Percentiles rank a stretch among this genome's conserved stretches.
phyloP scores from a whole-genome alignment of 768 basidiomycete genomes.

The Russula dissimulans region DNA sequence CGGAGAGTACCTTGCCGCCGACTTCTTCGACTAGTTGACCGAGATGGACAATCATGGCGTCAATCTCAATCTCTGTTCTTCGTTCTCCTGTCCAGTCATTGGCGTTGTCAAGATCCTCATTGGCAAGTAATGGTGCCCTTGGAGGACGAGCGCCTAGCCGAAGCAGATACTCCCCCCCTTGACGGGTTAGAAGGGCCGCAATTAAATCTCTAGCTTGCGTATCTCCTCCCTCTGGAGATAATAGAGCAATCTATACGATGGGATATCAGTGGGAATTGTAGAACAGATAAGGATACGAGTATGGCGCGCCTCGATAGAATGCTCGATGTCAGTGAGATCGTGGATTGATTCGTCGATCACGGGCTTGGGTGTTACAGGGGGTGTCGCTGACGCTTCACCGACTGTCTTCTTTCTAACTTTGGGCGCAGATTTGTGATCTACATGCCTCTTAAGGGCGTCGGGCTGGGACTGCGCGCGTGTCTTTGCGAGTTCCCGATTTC shows the following conservation, averaged over 20 bases:
- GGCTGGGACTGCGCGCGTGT: slow-evolving; percentile 39
- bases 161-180: slow-evolving; percentile 66
- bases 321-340: slow-evolving; percentile 37
- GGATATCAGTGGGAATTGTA: not conserved
- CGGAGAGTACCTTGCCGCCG: slow-evolving; percentile 56
- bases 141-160: slow-evolving; percentile 64
- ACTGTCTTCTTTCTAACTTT: slow-evolving; percentile 5
- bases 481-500: slow-evolving; percentile 54
- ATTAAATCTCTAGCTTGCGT: slow-evolving; percentile 55
- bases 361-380: not conserved
- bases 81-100: slow-evolving; percentile 47
- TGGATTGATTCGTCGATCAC: not conserved
- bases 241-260: slow-evolving; percentile 25
- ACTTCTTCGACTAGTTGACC: slow-evolving; percentile 57
- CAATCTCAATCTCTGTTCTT: slow-evolving; percentile 45
- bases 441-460: slow-evolving; percentile 15
- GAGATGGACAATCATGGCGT: slow-evolving; percentile 36
- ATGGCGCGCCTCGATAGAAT: slow-evolving; percentile 41
- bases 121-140: slow-evolving; percentile 43
- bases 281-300: not conserved
- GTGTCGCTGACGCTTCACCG: not conserved
- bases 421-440: slow-evolving; percentile 5
- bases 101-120: slow-evolving; percentile 37
- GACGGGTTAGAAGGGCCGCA: slow-evolving; percentile 56
- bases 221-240: slow-evolving; percentile 36